A percentile compares a stretch with the other conserved stretches of the same genome.
Evolutionary conservation across 352 stramenopile genomes (phyloP).

Genomic region (Globisporangium emineosum): DNA sequence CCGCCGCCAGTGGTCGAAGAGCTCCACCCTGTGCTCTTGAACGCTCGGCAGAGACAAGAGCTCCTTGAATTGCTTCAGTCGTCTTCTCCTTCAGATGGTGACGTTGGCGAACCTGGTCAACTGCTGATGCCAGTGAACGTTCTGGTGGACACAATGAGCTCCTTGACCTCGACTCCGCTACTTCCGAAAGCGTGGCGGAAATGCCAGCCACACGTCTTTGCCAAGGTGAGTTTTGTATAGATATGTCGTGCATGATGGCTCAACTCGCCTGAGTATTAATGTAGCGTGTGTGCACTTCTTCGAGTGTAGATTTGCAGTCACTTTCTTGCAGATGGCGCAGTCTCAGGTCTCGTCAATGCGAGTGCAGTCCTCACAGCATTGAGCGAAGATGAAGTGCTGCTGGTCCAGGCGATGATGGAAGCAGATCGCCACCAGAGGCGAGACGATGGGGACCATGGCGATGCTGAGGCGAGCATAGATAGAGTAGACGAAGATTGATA

Average conservation of each 20-base stretch:
- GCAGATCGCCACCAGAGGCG: not conserved
- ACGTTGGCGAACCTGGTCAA: constrained; percentile 1
- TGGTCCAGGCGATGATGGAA: constrained; percentile 8
- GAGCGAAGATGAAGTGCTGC: constrained; percentile 23
- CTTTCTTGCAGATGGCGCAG: constrained; percentile 23
- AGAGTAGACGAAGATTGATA: not conserved
- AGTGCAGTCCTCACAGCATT: constrained; percentile 33
- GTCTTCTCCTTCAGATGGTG: constrained; percentile 14
- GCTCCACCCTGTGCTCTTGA: constrained; percentile 41
- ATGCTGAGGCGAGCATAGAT: not conserved
- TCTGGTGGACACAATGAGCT: constrained; percentile 33
- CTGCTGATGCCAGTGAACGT: constrained; percentile 22
- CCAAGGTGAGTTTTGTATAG: constrained; percentile 29
- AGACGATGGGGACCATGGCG: not conserved
- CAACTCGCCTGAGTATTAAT: not conserved
- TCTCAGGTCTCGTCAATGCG: constrained; percentile 34
- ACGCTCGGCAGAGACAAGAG: constrained; percentile 30
- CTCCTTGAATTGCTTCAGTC: constrained; percentile 24
- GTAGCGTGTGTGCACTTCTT: not conserved
- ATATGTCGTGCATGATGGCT: not conserved
- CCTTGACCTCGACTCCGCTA: constrained; percentile 27
- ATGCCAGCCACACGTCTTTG: constrained; percentile 38
- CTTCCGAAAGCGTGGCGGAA: constrained; percentile 41
- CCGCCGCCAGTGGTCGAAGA: constrained; percentile 42
- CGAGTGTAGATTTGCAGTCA: constrained; percentile 29